Percentiles rank a stretch among this genome's conserved stretches.
phyloP scores from a whole-genome alignment of 179 eudicot species.

The Corrigiola litoralis region DNA sequence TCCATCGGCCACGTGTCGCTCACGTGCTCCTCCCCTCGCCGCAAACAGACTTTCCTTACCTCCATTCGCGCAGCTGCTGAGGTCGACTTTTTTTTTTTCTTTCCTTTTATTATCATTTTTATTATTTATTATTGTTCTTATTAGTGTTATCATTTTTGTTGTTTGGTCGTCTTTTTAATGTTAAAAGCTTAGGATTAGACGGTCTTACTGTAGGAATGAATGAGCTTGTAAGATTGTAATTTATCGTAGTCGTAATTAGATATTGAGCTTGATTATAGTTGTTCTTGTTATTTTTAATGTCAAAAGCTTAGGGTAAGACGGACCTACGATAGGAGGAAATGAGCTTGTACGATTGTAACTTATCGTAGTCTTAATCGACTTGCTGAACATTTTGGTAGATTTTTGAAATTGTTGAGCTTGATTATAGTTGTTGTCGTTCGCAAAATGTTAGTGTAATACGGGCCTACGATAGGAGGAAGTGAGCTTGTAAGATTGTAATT shows the following conservation, averaged over 20 bases:
- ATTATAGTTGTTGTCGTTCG: not conserved
- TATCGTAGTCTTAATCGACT: not conserved
- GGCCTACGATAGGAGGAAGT: not conserved
- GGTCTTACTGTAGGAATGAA: too few species aligned
- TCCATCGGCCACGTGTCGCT: slow-evolving; percentile 36
- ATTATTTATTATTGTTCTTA: too few species aligned
- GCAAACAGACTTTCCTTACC: slow-evolving; percentile 17
- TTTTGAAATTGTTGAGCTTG: not conserved
- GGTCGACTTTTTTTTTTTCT: slow-evolving; percentile 27
- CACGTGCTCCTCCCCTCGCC: slow-evolving; percentile 29
- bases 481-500: too few species aligned
- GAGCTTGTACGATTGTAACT: not conserved
- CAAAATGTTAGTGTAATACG: too few species aligned
- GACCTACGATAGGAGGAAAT: not conserved
- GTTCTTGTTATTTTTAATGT: too few species aligned
- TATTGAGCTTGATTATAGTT: too few species aligned
- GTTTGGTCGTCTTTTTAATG: not conserved
- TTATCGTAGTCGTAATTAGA: too few species aligned
- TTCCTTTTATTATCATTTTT: not conserved
- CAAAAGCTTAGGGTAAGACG: not conserved
- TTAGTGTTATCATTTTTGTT: too few species aligned
- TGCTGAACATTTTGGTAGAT: not conserved
- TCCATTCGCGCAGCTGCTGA: slow-evolving; percentile 63
- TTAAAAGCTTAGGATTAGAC: too few species aligned
- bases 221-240: too few species aligned